Evolutionary conservation across 208 protist species (phyloP).

Genomic region (Trypanosoma lewisi): DNA sequence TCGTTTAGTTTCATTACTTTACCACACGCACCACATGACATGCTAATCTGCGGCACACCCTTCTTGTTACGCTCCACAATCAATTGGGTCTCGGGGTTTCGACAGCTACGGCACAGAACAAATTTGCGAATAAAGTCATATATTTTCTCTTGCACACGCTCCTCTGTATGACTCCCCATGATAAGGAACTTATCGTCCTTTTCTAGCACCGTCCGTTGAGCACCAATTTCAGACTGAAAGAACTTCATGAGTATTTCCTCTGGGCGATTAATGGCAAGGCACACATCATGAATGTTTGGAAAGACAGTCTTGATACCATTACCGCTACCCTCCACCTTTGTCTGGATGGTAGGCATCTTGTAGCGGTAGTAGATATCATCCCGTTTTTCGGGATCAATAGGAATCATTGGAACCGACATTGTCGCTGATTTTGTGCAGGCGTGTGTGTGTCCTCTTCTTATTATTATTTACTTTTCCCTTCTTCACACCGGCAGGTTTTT

Average conservation of each 20-base stretch:
- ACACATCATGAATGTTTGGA: constrained; percentile 92
- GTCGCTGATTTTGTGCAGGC: constrained; percentile 4
- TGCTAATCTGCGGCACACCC: constrained; percentile 31
- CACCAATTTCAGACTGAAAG: constrained; percentile 86
- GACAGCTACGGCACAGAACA: constrained; percentile 87
- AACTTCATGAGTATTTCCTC: constrained; percentile 90
- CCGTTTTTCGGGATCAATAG: constrained; percentile 88
- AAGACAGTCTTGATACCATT: constrained; percentile 95
- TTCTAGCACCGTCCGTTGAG: constrained; percentile 66
- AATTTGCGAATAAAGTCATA: constrained; percentile 86
- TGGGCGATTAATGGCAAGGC: constrained; percentile 81
- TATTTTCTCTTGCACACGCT: constrained; percentile 81
- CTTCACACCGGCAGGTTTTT: too few species aligned
- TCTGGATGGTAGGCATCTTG: constrained; percentile 90
- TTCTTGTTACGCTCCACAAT: constrained; percentile 58
- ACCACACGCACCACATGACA: constrained; percentile 79
- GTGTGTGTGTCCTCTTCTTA: background rate
- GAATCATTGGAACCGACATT: constrained; percentile 77
- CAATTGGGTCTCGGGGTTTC: constrained; percentile 84
- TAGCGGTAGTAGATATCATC: constrained; percentile 93
- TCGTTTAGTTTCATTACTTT: constrained; percentile 38
- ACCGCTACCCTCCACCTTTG: constrained; percentile 92
- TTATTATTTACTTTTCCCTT: too few species aligned
- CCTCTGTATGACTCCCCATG: constrained; percentile 76
- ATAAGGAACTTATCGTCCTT: constrained; percentile 90